phyloP scores from a whole-genome alignment of 1,139 yeast species.

The Groenewaldozyma sp. region DNA sequence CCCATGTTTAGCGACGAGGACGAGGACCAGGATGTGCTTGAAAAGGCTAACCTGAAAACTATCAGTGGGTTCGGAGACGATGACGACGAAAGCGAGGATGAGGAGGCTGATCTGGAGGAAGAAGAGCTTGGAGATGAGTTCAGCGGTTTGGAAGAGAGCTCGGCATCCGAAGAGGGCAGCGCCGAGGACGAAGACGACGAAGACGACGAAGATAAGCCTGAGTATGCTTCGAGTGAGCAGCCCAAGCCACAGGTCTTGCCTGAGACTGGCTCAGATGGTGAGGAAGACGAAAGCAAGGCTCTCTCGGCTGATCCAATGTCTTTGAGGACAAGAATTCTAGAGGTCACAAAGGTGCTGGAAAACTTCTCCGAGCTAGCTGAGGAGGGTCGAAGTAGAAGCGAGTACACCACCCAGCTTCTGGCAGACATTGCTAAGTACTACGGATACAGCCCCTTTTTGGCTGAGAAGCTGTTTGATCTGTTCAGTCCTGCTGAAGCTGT shows the following conservation, averaged over 20 bases:
- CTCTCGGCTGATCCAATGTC: conserved; percentile 65
- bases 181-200: conserved; percentile 21
- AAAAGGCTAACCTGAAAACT: conserved; percentile 83
- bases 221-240: conserved; percentile 20
- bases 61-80: conserved; percentile 80
- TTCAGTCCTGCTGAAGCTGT: conserved; percentile 94
- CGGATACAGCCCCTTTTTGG: conserved; percentile 92
- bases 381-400: conserved; percentile 77
- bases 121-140: conserved; percentile 16
- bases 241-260: conserved; percentile 29
- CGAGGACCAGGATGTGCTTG: conserved; percentile 68
- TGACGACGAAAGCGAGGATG: conserved; percentile 46
- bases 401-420: conserved; percentile 65
- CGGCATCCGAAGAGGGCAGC: conserved; percentile 13
- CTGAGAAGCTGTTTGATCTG: conserved; percentile 82
- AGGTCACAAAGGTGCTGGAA: conserved; percentile 90
- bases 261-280: conserved; percentile 36
- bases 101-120: conserved; percentile 19
- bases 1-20: conserved; percentile 88
- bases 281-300: conserved; percentile 50
- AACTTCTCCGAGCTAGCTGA: conserved; percentile 79
- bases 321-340: conserved; percentile 88
- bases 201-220: conserved; percentile 22
- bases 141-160: conserved; percentile 21
- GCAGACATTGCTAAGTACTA: conserved; percentile 87